Conservation (phyloP, 805 yeast genomes). For the Candida caryicola region DNA sequence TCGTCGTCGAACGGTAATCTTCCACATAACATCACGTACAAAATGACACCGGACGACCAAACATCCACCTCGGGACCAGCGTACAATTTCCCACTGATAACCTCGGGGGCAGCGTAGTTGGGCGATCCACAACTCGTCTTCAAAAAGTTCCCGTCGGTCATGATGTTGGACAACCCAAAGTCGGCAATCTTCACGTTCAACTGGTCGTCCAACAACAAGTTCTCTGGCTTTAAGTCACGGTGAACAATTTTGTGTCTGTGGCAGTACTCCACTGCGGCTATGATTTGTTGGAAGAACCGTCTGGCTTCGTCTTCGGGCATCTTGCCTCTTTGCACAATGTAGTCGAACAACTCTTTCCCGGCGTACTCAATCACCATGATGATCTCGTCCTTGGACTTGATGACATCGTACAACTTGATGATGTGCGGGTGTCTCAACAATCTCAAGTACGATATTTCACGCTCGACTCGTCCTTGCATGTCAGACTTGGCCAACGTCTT, state of each 20-base stretch:
- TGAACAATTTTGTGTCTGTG: slow-evolving; percentile 32
- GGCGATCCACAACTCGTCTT: slow-evolving; percentile 31
- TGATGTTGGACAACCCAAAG: slow-evolving; percentile 29
- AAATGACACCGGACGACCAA: slow-evolving; percentile 29
- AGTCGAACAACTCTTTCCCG: slow-evolving; percentile 29
- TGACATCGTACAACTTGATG: slow-evolving; percentile 30
- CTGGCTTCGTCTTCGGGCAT: slow-evolving; percentile 32
- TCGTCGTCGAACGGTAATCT: slow-evolving; percentile 30
- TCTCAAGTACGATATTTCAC: slow-evolving; percentile 28
- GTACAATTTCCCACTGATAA: slow-evolving; percentile 29
- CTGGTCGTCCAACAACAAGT: slow-evolving; percentile 29
- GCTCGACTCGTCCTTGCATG: slow-evolving; percentile 30
- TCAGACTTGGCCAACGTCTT: slow-evolving; percentile 30
- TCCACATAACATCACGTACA: slow-evolving; percentile 31
- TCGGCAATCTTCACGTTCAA: slow-evolving; percentile 30
- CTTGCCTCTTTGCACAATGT: slow-evolving; percentile 27
- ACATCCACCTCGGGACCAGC: slow-evolving; percentile 33
- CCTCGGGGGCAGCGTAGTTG: slow-evolving; percentile 32
- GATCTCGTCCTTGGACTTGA: slow-evolving; percentile 29
- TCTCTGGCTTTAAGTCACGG: slow-evolving; percentile 91
- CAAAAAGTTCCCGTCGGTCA: slow-evolving; percentile 32
- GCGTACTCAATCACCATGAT: slow-evolving; percentile 32
- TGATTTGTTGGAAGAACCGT: slow-evolving; percentile 29
- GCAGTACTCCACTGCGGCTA: slow-evolving; percentile 31
- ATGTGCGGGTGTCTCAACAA: slow-evolving; percentile 31